Conservation (phyloP, 2,329 filamentous ascomycete genomes). For the Pseudocercospora crystallina region DNA sequence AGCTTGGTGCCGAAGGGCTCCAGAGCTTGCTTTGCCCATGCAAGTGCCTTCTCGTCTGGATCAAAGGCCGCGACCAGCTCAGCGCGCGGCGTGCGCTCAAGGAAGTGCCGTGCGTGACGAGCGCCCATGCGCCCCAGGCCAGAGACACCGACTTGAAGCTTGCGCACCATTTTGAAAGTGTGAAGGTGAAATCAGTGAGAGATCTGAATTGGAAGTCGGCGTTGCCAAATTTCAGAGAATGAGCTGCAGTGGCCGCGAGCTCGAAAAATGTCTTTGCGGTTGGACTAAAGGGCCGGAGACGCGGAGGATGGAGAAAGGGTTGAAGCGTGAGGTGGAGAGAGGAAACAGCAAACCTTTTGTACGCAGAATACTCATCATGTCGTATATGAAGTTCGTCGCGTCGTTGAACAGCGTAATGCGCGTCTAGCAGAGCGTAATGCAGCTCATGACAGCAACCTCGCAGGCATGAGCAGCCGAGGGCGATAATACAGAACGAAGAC, state of each 20-base stretch:
- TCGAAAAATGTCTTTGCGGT: background rate
- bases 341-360: slow-evolving; percentile 4
- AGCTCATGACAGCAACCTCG: slow-evolving; percentile 3
- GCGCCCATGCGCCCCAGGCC: slow-evolving; percentile 53
- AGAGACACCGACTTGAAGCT: slow-evolving; percentile 46
- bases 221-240: background rate
- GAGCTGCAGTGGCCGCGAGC: background rate
- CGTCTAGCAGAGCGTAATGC: slow-evolving; percentile 11
- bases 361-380: background rate
- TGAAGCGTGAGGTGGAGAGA: background rate
- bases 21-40: slow-evolving; percentile 53
- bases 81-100: slow-evolving; percentile 46
- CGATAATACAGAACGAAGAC: too few relatives aligned
- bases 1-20: slow-evolving; percentile 53
- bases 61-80: slow-evolving; percentile 51
- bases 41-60: slow-evolving; percentile 42
- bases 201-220: background rate
- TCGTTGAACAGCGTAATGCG: slow-evolving; percentile 10
- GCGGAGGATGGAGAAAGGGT: slow-evolving; percentile 3
- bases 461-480: background rate
- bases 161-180: slow-evolving; percentile 33
- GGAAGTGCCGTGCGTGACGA: slow-evolving; percentile 49
- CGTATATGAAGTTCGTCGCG: background rate
- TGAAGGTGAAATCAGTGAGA: too few relatives aligned
- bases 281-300: background rate